Evolutionary conservation across 768 basidiomycete species (phyloP).

Genomic region (Rhodotorula graminis): DNA sequence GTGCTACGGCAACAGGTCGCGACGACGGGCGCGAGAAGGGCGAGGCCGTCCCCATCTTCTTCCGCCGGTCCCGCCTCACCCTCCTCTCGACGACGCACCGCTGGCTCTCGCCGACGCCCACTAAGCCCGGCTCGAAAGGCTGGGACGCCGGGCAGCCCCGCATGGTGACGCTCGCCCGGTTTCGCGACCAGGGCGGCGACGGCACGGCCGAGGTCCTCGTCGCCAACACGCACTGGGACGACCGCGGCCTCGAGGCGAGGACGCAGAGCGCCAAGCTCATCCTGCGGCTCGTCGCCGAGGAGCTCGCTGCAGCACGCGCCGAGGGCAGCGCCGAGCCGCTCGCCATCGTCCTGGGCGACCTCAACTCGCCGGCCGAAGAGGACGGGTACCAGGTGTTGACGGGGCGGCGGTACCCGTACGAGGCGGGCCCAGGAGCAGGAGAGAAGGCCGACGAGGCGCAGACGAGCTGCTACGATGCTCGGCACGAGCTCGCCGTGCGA

Average conservation of each 20-base stretch:
- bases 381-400: constrained; percentile 46
- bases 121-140: constrained; percentile 44
- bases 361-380: constrained; percentile 47
- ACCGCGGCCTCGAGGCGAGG: constrained; percentile 44
- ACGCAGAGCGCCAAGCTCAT: constrained; percentile 45
- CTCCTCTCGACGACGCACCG: constrained; percentile 40
- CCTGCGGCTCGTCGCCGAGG: constrained; percentile 31
- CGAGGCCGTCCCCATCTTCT: constrained; percentile 39
- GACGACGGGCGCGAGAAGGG: constrained; percentile 15
- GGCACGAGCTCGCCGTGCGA: constrained; percentile 27
- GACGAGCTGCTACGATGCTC: constrained; percentile 27
- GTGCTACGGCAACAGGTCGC: constrained; percentile 1
- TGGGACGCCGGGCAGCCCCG: constrained; percentile 48
- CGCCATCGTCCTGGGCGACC: constrained; percentile 45
- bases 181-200: neutral
- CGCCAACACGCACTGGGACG: constrained; percentile 48
- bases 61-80: constrained; percentile 33
- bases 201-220: constrained; percentile 39
- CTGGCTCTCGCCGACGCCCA: constrained; percentile 47
- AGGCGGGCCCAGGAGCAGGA: too few relatives aligned
- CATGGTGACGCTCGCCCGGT: constrained; percentile 44
- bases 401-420: constrained; percentile 7
- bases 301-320: constrained; percentile 12
- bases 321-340: constrained; percentile 26
- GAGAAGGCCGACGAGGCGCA: neutral